Evolutionary conservation across 179 eudicot genomes (phyloP).

Genomic region (Sideroxylon spinosum): DNA sequence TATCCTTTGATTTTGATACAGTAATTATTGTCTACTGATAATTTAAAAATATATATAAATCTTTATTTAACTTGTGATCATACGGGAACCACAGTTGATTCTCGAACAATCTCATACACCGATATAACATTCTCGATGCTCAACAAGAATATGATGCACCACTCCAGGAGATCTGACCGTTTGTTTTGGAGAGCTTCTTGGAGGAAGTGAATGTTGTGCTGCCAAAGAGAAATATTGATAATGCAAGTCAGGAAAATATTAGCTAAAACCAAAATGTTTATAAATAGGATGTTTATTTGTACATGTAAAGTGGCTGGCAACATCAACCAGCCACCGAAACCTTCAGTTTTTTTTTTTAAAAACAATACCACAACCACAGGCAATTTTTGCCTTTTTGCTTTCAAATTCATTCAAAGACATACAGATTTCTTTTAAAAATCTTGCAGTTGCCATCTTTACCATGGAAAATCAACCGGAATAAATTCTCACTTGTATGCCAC

Average conservation of each 20-base stretch:
- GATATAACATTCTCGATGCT: slow-evolving; percentile 64
- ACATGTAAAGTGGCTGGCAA: background rate
- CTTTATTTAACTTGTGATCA: slow-evolving; percentile 10
- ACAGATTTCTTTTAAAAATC: background rate
- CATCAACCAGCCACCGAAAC: background rate
- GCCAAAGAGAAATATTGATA: slow-evolving; percentile 16
- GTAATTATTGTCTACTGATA: background rate
- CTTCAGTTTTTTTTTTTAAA: background rate
- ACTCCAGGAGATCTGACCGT: slow-evolving; percentile 79
- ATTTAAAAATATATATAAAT: background rate
- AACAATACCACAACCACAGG: too few species aligned
- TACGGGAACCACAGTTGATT: slow-evolving; percentile 38
- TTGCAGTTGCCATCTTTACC: too few species aligned
- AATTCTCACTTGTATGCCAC: too few species aligned
- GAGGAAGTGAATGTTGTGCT: slow-evolving; percentile 97
- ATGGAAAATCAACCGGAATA: too few species aligned
- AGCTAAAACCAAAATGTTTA: background rate
- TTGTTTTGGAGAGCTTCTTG: slow-evolving; percentile 95
- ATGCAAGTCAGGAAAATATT: background rate
- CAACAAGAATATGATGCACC: slow-evolving; percentile 83
- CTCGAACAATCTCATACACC: slow-evolving; percentile 61
- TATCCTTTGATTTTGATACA: background rate
- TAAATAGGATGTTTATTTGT: background rate
- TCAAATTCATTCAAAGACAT: background rate
- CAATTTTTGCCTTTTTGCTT: too few species aligned